Conservation (phyloP, 305 asterid genomes). For the Salvia sclarea region DNA sequence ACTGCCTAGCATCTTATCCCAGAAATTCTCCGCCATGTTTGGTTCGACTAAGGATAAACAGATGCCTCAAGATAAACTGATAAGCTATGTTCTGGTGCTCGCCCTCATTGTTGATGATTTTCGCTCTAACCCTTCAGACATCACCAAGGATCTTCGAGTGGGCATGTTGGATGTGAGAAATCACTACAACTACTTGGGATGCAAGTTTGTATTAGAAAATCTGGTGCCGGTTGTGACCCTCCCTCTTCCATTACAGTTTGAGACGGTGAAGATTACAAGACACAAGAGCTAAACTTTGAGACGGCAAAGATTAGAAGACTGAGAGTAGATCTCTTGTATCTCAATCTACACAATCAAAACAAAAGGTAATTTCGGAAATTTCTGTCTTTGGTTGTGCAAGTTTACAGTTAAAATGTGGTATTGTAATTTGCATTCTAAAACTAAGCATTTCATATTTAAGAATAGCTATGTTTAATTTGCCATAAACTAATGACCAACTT, state of each 20-base stretch:
- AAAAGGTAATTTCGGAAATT: background rate
- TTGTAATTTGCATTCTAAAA: no score
- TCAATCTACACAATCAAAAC: background rate
- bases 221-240: constrained; percentile 52
- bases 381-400: background rate
- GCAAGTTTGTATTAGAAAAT: no score
- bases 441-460: no score
- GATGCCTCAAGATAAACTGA: constrained; percentile 62
- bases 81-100: constrained; percentile 77
- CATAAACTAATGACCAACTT: no score
- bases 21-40: constrained; percentile 69
- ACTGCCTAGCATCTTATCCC: constrained; percentile 62
- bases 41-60: constrained; percentile 42
- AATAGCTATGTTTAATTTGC: no score
- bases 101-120: constrained; percentile 72
- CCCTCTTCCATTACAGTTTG: constrained; percentile 65
- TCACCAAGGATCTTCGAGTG: constrained; percentile 81
- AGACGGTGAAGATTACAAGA: constrained; percentile 36
- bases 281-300: no score
- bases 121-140: constrained; percentile 59
- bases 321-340: constrained; percentile 31
- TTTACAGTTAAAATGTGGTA: no score
- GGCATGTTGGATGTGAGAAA: constrained; percentile 40
- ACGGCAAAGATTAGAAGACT: no score
- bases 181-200: constrained; percentile 66